These are phyloP conservation scores for Ophiocordyceps robertsii DNA, from an alignment of 2,329 filamentous ascomycete species.

Conservation along the genomic window DNA sequence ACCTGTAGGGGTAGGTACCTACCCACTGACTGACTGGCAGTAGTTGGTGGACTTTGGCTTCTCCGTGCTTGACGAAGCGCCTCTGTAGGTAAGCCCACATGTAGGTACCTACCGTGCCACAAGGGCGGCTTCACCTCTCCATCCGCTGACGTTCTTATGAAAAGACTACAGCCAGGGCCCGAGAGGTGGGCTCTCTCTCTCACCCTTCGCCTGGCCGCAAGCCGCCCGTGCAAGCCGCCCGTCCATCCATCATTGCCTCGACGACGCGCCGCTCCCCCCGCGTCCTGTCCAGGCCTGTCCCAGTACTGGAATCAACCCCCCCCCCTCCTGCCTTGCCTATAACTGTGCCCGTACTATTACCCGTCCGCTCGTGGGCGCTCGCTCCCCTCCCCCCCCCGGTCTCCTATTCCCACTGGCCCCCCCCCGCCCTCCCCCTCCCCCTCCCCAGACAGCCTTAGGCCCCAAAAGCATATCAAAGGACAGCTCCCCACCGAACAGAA, in stretches of 20 bases:
- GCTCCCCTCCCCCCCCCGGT: background rate
- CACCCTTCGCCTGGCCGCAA: no score
- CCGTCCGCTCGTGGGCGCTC: background rate
- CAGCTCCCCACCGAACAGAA: constrained; percentile 1
- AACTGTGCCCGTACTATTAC: background rate
- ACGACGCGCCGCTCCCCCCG: background rate
- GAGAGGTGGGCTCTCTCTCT: no score
- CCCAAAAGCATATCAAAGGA: constrained; percentile 2
- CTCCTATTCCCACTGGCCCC: background rate
- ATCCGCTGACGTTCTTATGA: no score
- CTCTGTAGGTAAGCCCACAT: no score
- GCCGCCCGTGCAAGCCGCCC: background rate
- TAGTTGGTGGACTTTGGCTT: no score
- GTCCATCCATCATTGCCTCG: background rate
- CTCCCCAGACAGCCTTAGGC: constrained; percentile 1
- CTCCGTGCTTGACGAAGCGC: no score
- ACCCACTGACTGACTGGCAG: no score
- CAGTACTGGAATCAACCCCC: no score
- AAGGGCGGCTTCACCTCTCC: no score
- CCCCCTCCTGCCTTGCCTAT: background rate
- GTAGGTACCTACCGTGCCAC: no score
- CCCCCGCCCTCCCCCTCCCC: background rate
- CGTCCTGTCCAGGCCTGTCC: background rate
- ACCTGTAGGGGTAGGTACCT: no score
- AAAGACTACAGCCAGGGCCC: no score